Conservation (phyloP, 345 rosid species). For the Corchorus olitorius region DNA sequence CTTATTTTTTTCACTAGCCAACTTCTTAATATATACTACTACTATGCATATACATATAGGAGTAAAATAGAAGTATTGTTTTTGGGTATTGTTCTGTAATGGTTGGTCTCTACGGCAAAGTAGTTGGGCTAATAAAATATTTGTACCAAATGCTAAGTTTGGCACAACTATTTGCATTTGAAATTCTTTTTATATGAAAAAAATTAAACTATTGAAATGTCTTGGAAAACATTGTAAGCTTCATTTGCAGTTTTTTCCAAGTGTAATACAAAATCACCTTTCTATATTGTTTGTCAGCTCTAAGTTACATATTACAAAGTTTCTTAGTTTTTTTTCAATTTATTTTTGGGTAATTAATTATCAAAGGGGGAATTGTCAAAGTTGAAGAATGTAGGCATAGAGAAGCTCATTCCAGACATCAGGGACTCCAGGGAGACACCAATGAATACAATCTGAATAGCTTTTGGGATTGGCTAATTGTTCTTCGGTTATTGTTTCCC, state of each 20-base stretch:
- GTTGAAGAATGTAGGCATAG: constrained; percentile 52
- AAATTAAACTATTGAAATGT: too few species aligned
- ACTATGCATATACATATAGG: not conserved
- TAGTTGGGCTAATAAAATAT: not conserved
- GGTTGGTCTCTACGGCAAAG: not conserved
- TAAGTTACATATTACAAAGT: not conserved
- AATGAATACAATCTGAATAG: constrained; percentile 84
- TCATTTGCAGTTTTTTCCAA: not conserved
- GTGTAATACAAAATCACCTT: not conserved
- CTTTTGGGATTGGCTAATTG: constrained; percentile 54
- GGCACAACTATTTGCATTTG: not conserved
- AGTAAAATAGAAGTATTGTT: not conserved
- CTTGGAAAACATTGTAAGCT: not conserved
- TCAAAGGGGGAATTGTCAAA: constrained; percentile 6
- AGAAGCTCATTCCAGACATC: constrained; percentile 94
- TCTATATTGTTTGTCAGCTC: not conserved
- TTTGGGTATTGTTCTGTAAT: not conserved
- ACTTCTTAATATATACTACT: not conserved
- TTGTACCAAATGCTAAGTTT: constrained; percentile 1
- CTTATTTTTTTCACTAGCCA: not conserved
- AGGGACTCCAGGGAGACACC: constrained; percentile 94
- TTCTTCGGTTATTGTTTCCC: constrained; percentile 58
- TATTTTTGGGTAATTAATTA: not conserved
- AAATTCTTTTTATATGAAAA: not conserved
- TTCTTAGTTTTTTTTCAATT: not conserved